Base-by-base conservation (phyloP, 2,329 filamentous ascomycete species). In the Talaromyces amestolkiae region DNA sequence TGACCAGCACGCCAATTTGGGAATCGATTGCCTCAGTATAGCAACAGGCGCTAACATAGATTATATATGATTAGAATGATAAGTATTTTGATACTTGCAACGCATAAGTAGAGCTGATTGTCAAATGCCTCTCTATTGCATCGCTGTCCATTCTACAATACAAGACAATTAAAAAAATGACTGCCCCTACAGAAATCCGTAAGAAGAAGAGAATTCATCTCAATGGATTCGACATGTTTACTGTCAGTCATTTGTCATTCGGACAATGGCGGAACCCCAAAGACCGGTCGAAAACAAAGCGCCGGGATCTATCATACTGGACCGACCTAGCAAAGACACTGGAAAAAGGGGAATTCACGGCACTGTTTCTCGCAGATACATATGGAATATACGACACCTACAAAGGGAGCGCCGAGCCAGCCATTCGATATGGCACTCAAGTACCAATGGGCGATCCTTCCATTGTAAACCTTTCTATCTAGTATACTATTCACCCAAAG, bases 361-460 rank as follows among this genome's bases (percentile, higher is more conserved):
- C 79, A 10, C 78, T 84, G 35, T 84, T 84, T 73, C 78, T 84
- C 59, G 82, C 82, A 2, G 82, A 84, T 66, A 79, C 82, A 0
- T 75, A 83, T 0, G 81, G 81, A 2, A 86, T 86, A 4, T 90
- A 91, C 71, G 88, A 91, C 77, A 87, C 91, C 3, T 91, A 89
- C 75, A 86, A 86, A 66, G 84, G 86, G 0, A 85, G 85, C 0
- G 75, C 79, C 3, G 82, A 84, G 2, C 84, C 88, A 0, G 86
- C 87, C 0, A 83, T 89, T 58, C 74, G 82, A 0, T 85, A 86
- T 0, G 89, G 86, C 0, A 86, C 87, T 0, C 89, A 91, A 74
- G 90, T 87, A 83, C 89, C 89, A 0, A 86, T 90, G 22, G 89
- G 89, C 66, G 88, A 91, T 72, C 88, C 88, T 0, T 72, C 90